Evolutionary conservation across 352 stramenopile genomes (phyloP).

Genomic region (Globisporangium takayamanum): DNA sequence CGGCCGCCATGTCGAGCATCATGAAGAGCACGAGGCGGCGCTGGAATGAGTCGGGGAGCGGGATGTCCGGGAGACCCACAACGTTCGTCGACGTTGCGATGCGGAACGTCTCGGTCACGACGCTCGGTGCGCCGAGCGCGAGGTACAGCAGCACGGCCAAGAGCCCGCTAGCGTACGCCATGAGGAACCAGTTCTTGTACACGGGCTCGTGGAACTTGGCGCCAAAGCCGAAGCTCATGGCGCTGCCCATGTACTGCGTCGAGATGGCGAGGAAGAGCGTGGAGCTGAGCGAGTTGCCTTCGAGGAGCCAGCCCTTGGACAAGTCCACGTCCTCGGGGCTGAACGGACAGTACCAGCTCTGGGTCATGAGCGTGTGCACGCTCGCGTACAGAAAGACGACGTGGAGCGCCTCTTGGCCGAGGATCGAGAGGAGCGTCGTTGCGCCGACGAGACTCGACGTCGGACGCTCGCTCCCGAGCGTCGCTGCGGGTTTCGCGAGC

Average conservation of each 20-base stretch:
- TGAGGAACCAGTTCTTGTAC: conserved; percentile 33
- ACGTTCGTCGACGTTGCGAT: conserved; percentile 49
- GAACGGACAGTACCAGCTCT: conserved; percentile 34
- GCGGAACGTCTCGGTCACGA: conserved; percentile 35
- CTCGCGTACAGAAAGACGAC: conserved; percentile 34
- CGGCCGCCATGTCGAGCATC: conserved; percentile 16
- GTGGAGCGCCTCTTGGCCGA: conserved; percentile 43
- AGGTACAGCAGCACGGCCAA: conserved; percentile 30
- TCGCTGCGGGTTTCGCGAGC: conserved; percentile 46
- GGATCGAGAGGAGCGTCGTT: conserved; percentile 30
- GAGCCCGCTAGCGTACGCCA: conserved; percentile 24
- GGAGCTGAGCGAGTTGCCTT: conserved; percentile 22
- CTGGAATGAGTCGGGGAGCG: conserved; percentile 35
- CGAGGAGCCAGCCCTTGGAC: conserved; percentile 32
- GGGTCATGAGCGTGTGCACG: conserved; percentile 18
- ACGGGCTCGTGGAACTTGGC: conserved; percentile 37
- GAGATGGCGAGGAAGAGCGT: conserved; percentile 24
- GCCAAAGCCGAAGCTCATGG: conserved; percentile 29
- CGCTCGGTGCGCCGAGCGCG: conserved; percentile 29
- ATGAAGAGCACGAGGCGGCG: conserved; percentile 16
- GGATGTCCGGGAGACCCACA: conserved; percentile 33
- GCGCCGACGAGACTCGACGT: conserved; percentile 50
- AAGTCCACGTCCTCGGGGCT: conserved; percentile 24
- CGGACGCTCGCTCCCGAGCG: conserved; percentile 31
- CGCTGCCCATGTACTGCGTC: conserved; percentile 18